Base-by-base conservation (phyloP, 805 yeast species). In the Clavispora vitiphila region DNA sequence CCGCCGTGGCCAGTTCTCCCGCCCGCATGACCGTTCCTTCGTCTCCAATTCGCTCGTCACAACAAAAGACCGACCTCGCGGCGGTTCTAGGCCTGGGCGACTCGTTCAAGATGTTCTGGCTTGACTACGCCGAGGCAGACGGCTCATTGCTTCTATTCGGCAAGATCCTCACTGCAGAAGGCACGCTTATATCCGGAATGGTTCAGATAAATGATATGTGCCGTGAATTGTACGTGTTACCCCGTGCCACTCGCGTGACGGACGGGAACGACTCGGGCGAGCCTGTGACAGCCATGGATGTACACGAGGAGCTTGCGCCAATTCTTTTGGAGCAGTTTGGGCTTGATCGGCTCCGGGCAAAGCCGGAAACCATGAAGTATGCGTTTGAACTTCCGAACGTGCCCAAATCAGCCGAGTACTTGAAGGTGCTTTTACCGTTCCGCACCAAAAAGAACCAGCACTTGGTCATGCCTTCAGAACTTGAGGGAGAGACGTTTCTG, bases 311-410 rank as follows among this genome's bases (percentile, higher is more conserved):
- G 60, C 75, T 91, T 19, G 65, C 78, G 12, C 86, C 86, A 0
- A 59, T 86, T 23, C 62, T 87, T 27, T 61, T 81, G 65, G 79
- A 72, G 10, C 76, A 79, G 47, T 81, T 70, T 56, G 88, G 86
- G 0, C 62, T 87, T 23, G 72, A 71, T 8, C 69, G 72, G 21
- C 70, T 88, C 41, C 81, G 78, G 47, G 80, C 93, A 9, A 86
- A 80, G 60, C 82, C 90, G 0, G 83, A 80, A 51, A 67, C 56
- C 8, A 85, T 74, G 72, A 86, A 86, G 59, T 91, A 91, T 63
- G 93, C 97, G 2, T 93, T 93, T 67, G 97, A 91, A 57, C 59
- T 84, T 16, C 78, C 83, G 1, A 87, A 78, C 8, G 74, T 91
- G 11, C 97, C 98, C 9, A 72, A 72, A 46, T 86, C 84, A 53